phyloP scores from a whole-genome alignment of 2,329 filamentous ascomycete species.

The Colletotrichum sojae region DNA sequence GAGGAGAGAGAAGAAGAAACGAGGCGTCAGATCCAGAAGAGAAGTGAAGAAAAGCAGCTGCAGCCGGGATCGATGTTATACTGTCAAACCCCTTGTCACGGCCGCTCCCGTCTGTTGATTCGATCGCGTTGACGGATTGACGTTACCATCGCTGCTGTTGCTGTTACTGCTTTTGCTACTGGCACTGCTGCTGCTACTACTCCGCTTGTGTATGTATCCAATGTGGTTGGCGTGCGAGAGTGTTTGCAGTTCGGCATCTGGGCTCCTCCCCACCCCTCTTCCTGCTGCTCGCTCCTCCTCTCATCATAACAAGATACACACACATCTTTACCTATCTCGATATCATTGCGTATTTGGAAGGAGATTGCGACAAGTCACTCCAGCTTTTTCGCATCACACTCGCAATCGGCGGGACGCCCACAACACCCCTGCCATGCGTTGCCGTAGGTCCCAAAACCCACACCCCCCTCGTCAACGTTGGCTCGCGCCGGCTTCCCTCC shows the following conservation, averaged over 20 bases:
- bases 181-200: neutral
- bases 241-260: slow-evolving; percentile 21
- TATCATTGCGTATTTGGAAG: slow-evolving; percentile 1
- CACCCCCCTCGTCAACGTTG: neutral
- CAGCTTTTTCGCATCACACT: neutral
- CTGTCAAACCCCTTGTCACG: slow-evolving; percentile 11
- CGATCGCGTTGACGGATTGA: neutral
- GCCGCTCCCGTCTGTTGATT: slow-evolving; percentile 13
- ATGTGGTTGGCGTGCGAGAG: neutral
- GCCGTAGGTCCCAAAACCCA: neutral
- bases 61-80: slow-evolving; percentile 36
- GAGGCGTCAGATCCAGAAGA: neutral
- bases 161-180: neutral
- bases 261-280: neutral
- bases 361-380: slow-evolving; percentile 25
- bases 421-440: neutral
- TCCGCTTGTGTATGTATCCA: slow-evolving; percentile 1
- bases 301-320: neutral
- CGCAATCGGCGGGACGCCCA: slow-evolving; percentile 3
- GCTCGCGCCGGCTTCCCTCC: neutral
- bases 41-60: slow-evolving; percentile 24
- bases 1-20: no score
- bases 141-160: neutral
- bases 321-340: slow-evolving; percentile 16
- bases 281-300: neutral